Base-by-base conservation (phyloP, 2,329 filamentous ascomycete species). In the Aspergillus terreus region DNA sequence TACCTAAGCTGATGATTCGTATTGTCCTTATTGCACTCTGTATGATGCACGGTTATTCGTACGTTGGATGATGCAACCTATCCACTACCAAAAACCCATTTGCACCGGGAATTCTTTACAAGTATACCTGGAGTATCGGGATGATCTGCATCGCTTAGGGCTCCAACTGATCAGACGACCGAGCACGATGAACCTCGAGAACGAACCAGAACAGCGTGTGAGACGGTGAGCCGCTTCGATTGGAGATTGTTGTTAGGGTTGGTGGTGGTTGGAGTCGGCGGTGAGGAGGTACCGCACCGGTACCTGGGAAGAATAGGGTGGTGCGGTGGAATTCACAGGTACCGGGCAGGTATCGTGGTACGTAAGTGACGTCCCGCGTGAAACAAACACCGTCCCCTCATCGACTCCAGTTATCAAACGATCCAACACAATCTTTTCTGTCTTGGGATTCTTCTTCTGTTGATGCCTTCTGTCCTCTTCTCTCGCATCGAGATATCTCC, bases 281-380 rank as follows among this genome's bases (percentile, higher is more conserved):
- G 49, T 51, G 49, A 47, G 27, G 33, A 33, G 35, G 23, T 50
- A 51, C 44, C n/a, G 32, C 36, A 7, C 30, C 14, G 44, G 23
- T 51, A 51, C 49, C 23, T 42, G 21, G 10, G 9, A 2, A 14
- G 14, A 19, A n/a, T 42, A 33, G 23, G 19, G 44, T n/a, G 17
- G 36, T 25, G 11, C 40, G 38, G n/a, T 30, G 17, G 44, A 12
- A 23, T 19, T 25, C 17, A 23, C 12, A 47, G 41, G 49, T 51
- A 53, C 43, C 35, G 44, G 23, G 32, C 17, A 42, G 11, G 40
- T 42, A 42, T 30, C 27, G 27, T 30, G 27, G 27, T 50, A 50
- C 36, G 38, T 53, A 42, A 51, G 44, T 35, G 52, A 21, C 32
- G 45, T 51, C 35, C 51, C 46, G 49, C 46, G 40, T 49, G 25